Conservation (phyloP, 2,329 filamentous ascomycete genomes). For the Emmonsiellopsis sp. region DNA sequence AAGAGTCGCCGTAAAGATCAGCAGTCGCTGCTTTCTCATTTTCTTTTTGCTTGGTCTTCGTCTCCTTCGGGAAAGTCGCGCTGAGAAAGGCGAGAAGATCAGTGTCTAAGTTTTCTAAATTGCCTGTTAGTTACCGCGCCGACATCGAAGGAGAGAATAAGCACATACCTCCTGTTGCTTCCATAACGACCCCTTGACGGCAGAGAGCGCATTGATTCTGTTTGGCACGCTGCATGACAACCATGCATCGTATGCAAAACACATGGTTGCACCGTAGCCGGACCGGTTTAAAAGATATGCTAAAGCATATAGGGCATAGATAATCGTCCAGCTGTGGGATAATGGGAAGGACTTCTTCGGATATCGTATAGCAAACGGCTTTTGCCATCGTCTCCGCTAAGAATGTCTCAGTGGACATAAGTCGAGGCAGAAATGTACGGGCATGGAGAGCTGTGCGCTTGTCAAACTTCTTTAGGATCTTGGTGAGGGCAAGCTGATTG, state of each 20-base stretch:
- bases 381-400: conserved; percentile 61
- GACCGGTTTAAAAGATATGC: conserved; percentile 73
- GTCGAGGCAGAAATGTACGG: conserved; percentile 51
- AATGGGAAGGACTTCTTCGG: conserved; percentile 59
- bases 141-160: not conserved
- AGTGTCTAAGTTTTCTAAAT: conserved; percentile 57
- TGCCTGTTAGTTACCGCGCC: not conserved
- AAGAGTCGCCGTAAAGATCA: conserved; percentile 60
- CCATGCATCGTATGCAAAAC: conserved; percentile 75
- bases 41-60: conserved; percentile 56
- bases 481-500: conserved; percentile 65
- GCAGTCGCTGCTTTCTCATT: conserved; percentile 68
- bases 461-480: conserved; percentile 88
- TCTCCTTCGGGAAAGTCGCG: conserved; percentile 64
- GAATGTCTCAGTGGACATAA: conserved; percentile 50
- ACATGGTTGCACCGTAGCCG: conserved; percentile 64
- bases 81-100: conserved; percentile 60
- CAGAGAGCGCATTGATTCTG: conserved; percentile 68
- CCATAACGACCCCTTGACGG: conserved; percentile 59
- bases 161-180: conserved; percentile 54
- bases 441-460: conserved; percentile 70
- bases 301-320: conserved; percentile 69
- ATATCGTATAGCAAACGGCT: conserved; percentile 65
- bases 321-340: conserved; percentile 82
- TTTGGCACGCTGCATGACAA: conserved; percentile 64